phyloP scores from a whole-genome alignment of 2,329 filamentous ascomycete species.

The Albophoma yamanashiensis region DNA sequence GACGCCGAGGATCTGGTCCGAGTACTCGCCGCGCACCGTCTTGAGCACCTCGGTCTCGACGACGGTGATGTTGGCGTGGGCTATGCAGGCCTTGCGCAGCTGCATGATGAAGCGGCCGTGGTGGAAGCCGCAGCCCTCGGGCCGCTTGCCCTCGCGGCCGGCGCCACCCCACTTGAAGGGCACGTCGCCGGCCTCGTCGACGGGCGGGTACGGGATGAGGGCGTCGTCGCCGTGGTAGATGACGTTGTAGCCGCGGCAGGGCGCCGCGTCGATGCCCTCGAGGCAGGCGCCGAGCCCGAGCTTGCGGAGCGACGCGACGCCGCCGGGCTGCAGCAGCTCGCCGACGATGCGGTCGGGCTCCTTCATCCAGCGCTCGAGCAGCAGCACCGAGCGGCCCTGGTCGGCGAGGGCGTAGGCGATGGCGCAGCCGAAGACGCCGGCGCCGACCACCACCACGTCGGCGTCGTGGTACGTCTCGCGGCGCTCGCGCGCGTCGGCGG shows the following conservation, averaged over 20 bases:
- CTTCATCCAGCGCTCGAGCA: conserved; percentile 81
- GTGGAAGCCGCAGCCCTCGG: conserved; percentile 75
- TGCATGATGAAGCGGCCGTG: conserved; percentile 87
- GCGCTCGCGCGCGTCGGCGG: conserved; percentile 29
- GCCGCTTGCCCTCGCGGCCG: conserved; percentile 26
- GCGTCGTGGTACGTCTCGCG: conserved; percentile 49
- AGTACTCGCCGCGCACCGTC: conserved; percentile 59
- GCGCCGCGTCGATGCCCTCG: conserved; percentile 78
- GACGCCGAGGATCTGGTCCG: conserved; percentile 71
- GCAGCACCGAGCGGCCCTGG: conserved; percentile 81
- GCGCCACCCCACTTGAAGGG: conserved; percentile 23
- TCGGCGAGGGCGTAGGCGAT: conserved; percentile 74
- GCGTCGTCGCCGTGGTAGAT: conserved; percentile 64
- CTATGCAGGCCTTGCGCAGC: conserved; percentile 63
- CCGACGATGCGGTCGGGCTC: conserved; percentile 95
- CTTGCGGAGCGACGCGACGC: conserved; percentile 67
- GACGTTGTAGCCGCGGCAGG: conserved; percentile 78
- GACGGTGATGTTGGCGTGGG: conserved; percentile 74
- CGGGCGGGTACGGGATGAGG: conserved; percentile 70
- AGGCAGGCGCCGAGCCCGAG: conserved; percentile 74
- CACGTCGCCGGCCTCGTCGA: conserved; percentile 36
- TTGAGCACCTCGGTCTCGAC: conserved; percentile 80
- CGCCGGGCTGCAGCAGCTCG: conserved; percentile 88
- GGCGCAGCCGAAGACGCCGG: conserved; percentile 81
- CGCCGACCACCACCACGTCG: conserved; percentile 87